A percentile compares a stretch with the other conserved stretches of the same genome.
phyloP scores from a whole-genome alignment of 495 filamentous ascomycete genomes.

The Chaetomium fimeti region DNA sequence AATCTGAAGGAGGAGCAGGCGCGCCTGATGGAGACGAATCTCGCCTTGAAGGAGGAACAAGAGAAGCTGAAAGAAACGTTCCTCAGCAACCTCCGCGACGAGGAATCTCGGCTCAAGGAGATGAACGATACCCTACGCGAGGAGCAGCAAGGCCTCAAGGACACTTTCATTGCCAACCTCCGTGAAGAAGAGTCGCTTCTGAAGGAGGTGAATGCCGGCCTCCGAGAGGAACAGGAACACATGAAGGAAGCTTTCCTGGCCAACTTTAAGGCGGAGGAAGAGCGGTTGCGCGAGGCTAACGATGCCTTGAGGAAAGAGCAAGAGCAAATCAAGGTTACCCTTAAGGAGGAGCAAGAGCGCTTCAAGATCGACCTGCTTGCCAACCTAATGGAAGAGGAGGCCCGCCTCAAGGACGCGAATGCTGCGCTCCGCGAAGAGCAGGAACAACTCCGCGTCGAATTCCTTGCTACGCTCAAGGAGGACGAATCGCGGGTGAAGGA shows the following conservation, averaged over 20 bases:
- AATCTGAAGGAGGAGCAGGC: slow-evolving; percentile 67
- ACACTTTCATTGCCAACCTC: slow-evolving; percentile 59
- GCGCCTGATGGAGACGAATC: slow-evolving; percentile 44
- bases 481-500: slow-evolving; percentile 45
- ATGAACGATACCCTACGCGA: slow-evolving; percentile 53
- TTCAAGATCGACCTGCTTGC: slow-evolving; percentile 55
- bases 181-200: slow-evolving; percentile 71
- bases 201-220: slow-evolving; percentile 59
- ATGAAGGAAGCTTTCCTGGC: slow-evolving; percentile 38
- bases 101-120: slow-evolving; percentile 30
- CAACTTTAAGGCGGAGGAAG: slow-evolving; percentile 32
- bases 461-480: slow-evolving; percentile 53
- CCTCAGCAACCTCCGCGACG: slow-evolving; percentile 28
- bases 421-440: slow-evolving; percentile 64
- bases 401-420: slow-evolving; percentile 72
- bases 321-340: slow-evolving; percentile 18
- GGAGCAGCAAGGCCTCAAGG: slow-evolving; percentile 74
- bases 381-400: slow-evolving; percentile 68
- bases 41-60: slow-evolving; percentile 32
- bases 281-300: slow-evolving; percentile 24
- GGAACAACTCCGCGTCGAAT: slow-evolving; percentile 63
- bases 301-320: slow-evolving; percentile 27
- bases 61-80: slow-evolving; percentile 30
- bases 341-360: slow-evolving; percentile 35
- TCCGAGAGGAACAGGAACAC: slow-evolving; percentile 41